Conservation (phyloP, 768 basidiomycete genomes). For the Leucocoprinus leucothites region DNA sequence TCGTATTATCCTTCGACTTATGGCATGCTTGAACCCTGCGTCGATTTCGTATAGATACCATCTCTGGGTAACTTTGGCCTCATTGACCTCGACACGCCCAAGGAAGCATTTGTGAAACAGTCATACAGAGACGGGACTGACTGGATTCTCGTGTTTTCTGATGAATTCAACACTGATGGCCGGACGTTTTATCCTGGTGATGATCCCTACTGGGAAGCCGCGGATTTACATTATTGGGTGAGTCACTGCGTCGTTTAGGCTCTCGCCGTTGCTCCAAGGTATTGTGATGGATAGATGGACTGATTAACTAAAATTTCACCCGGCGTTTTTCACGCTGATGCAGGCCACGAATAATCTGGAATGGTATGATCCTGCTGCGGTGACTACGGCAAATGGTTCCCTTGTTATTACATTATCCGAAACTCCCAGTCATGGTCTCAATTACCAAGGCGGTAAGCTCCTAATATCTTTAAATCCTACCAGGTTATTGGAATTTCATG, state of each 20-base stretch:
- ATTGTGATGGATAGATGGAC: background rate
- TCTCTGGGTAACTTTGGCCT: slow-evolving; percentile 56
- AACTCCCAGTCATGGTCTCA: slow-evolving; percentile 57
- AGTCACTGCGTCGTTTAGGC: slow-evolving; percentile 1
- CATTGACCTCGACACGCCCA: slow-evolving; percentile 59
- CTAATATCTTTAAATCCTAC: background rate
- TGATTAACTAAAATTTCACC: slow-evolving; percentile 2
- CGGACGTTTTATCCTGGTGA: slow-evolving; percentile 80
- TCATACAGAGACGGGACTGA: slow-evolving; percentile 57
- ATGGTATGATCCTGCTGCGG: slow-evolving; percentile 82
- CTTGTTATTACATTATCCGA: slow-evolving; percentile 67
- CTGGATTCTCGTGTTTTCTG: slow-evolving; percentile 67
- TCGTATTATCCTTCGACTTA: background rate
- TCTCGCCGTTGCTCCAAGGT: background rate
- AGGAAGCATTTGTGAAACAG: slow-evolving; percentile 47
- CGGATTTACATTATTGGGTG: slow-evolving; percentile 77
- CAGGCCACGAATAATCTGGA: slow-evolving; percentile 69
- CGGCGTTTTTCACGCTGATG: slow-evolving; percentile 26
- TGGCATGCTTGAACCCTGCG: too few species aligned
- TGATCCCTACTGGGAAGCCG: slow-evolving; percentile 85
- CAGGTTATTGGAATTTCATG: background rate
- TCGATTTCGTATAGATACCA: slow-evolving; percentile 50
- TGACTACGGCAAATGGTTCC: slow-evolving; percentile 67
- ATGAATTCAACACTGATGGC: slow-evolving; percentile 78
- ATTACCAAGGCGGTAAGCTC: slow-evolving; percentile 59